phyloP scores from a whole-genome alignment of 306 rosid species.

The Abrus pulchellus region DNA sequence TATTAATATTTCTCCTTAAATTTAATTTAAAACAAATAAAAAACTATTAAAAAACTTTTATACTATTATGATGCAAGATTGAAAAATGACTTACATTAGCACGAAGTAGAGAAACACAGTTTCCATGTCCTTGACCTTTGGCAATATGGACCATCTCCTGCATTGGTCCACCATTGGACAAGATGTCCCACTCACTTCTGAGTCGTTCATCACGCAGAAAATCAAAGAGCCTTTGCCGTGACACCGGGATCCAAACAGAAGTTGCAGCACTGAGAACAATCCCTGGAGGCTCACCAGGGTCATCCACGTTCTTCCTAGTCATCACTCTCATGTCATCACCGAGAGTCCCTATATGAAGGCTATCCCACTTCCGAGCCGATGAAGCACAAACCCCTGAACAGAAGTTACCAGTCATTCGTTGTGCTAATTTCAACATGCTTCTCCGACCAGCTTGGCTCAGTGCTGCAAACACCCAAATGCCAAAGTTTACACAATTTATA shows the following conservation, averaged over 20 bases:
- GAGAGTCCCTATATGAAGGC: constrained; percentile 61
- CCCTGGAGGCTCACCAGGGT: constrained; percentile 93
- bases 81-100: constrained; percentile 61
- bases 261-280: constrained; percentile 88
- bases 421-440: constrained; percentile 88
- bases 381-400: constrained; percentile 84
- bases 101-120: constrained; percentile 84
- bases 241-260: constrained; percentile 80
- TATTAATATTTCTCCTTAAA: too few species aligned
- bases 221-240: constrained; percentile 70
- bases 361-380: constrained; percentile 76
- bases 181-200: constrained; percentile 88
- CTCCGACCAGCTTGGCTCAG: constrained; percentile 66
- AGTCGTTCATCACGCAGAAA: constrained; percentile 72
- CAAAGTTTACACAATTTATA: constrained; percentile 6
- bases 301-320: constrained; percentile 73
- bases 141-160: constrained; percentile 79
- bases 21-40: too few species aligned
- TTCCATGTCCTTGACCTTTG: constrained; percentile 73
- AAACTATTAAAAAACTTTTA: too few species aligned
- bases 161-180: constrained; percentile 75
- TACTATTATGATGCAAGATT: too few species aligned
- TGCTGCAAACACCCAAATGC: constrained; percentile 53
- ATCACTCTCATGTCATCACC: constrained; percentile 81
- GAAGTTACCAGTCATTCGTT: constrained; percentile 87